Evolutionary conservation across 169 alveolate species (phyloP).

Genomic region (Plasmodium falciparum): DNA sequence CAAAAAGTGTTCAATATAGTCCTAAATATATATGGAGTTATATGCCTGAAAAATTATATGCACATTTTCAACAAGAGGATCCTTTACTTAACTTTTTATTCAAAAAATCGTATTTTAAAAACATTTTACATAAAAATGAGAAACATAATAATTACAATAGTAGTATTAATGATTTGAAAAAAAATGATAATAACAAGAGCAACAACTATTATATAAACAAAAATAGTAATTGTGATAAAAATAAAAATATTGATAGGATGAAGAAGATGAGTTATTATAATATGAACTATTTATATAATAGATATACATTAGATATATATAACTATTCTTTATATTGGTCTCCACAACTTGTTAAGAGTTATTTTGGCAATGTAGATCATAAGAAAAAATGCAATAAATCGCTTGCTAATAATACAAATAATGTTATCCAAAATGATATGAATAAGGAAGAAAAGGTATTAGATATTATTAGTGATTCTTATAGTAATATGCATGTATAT

Average conservation of each 20-base stretch:
- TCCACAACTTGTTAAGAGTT: conserved; percentile 62
- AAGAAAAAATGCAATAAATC: conserved; percentile 4
- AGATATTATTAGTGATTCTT: background rate
- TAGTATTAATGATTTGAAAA: background rate
- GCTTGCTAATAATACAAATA: conserved; percentile 3
- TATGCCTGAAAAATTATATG: conserved; percentile 55
- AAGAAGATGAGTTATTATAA: conserved; percentile 13
- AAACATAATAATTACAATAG: background rate
- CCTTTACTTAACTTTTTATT: conserved; percentile 38
- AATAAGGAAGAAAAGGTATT: background rate
- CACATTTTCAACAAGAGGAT: conserved; percentile 24
- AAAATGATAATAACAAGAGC: background rate
- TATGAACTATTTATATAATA: conserved; percentile 28
- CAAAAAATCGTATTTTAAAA: conserved; percentile 27
- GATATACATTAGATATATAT: conserved; percentile 66
- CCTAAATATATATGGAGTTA: conserved; percentile 91
- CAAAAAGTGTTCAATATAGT: conserved; percentile 86
- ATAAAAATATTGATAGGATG: background rate
- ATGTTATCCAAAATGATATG: background rate
- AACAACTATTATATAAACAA: background rate
- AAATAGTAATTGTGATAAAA: background rate
- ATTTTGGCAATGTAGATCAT: conserved; percentile 17
- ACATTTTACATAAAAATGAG: background rate
- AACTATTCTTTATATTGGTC: conserved; percentile 63
- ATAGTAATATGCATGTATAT: conserved; percentile 19